Conservation (phyloP, 2,329 filamentous ascomycete genomes). For the Plenodomus lindquistii region DNA sequence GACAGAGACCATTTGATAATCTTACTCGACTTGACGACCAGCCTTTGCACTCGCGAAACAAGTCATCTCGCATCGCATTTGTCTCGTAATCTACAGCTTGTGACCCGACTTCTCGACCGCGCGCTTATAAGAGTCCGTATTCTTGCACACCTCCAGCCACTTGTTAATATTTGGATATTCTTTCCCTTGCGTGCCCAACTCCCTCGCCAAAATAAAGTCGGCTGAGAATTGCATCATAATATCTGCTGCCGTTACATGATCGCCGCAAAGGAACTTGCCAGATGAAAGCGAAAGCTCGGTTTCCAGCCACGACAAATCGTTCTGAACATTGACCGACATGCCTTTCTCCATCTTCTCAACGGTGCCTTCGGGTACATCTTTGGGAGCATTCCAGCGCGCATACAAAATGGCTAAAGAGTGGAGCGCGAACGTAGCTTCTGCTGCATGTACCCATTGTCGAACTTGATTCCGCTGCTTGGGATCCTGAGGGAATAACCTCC, state of each 20-base stretch:
- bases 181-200: constrained; percentile 44
- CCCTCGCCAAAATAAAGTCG: constrained; percentile 46
- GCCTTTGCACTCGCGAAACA: no score
- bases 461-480: constrained; percentile 41
- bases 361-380: constrained; percentile 29
- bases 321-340: constrained; percentile 49
- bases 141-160: constrained; percentile 46
- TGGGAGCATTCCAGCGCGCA: constrained; percentile 48
- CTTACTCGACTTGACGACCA: no score
- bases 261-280: constrained; percentile 48
- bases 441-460: constrained; percentile 51
- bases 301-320: constrained; percentile 53
- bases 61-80: no score
- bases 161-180: constrained; percentile 27
- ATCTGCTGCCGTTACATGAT: constrained; percentile 50
- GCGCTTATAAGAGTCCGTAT: constrained; percentile 40
- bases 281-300: constrained; percentile 44
- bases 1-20: no score
- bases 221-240: constrained; percentile 52
- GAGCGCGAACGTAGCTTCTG: constrained; percentile 53
- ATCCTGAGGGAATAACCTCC: constrained; percentile 45
- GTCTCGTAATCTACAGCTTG: constrained; percentile 6
- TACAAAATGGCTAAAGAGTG: constrained; percentile 53
- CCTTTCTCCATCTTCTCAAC: constrained; percentile 43
- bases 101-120: constrained; percentile 49